These are phyloP conservation scores for Neurospora sp. DNA, from an alignment of 495 filamentous ascomycete genomes.

Conservation along the genomic window DNA sequence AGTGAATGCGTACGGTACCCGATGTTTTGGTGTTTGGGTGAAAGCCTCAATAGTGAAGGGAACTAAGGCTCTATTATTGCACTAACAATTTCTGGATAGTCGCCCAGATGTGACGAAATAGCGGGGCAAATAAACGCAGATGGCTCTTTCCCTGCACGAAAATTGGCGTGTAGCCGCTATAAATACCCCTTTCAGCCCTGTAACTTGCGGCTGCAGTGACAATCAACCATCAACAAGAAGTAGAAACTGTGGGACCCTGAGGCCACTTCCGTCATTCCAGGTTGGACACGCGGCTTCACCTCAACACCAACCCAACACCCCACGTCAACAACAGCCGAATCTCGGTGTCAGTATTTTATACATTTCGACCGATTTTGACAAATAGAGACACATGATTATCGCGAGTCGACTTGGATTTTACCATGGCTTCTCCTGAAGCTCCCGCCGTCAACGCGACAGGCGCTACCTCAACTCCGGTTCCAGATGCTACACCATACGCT, in stretches of 20 bases:
- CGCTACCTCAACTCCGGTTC: background rate
- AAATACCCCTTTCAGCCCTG: background rate
- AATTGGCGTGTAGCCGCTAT: background rate
- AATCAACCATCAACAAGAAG: background rate
- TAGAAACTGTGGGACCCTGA: background rate
- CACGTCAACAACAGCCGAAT: background rate
- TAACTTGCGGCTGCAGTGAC: background rate
- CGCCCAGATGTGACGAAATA: background rate
- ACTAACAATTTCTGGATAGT: background rate
- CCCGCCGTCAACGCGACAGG: slow-evolving; percentile 1
- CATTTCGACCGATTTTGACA: background rate
- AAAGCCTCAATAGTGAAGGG: background rate
- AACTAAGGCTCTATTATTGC: background rate
- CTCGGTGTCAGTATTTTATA: background rate
- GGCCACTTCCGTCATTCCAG: background rate
- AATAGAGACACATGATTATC: background rate
- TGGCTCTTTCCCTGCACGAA: background rate
- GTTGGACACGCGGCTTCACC: background rate
- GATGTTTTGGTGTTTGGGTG: background rate
- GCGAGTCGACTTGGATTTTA: background rate
- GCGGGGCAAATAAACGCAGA: background rate
- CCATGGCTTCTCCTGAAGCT: slow-evolving; percentile 11
- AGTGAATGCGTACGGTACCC: background rate
- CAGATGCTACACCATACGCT: background rate
- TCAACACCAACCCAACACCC: background rate